Conservation (phyloP, 169 alveolate species). For the Plasmodium coatneyi region DNA sequence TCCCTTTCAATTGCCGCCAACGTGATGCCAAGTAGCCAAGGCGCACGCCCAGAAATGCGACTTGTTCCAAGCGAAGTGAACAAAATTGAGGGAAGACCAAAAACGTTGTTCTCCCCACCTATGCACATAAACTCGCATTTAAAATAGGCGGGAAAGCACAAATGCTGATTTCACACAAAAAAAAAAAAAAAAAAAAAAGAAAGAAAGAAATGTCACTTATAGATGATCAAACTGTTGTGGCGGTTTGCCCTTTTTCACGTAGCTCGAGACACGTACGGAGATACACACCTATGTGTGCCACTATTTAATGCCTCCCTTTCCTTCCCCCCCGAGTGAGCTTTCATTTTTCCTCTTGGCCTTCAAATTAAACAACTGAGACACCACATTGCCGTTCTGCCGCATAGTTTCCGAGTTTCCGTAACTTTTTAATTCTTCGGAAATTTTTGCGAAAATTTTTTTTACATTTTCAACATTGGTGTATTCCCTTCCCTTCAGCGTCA, state of each 20-base stretch:
- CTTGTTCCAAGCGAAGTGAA: not conserved
- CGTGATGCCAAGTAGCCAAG: not conserved
- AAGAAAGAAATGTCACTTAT: not conserved
- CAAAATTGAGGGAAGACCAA: not conserved
- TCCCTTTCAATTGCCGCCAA: not conserved
- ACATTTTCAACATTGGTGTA: slow-evolving; percentile 58
- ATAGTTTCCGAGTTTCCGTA: slow-evolving; percentile 54
- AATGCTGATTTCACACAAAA: not conserved
- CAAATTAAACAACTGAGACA: slow-evolving; percentile 60
- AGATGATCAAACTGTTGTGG: not conserved
- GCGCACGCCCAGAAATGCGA: not conserved
- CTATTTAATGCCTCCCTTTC: not conserved
- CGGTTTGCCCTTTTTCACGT: not conserved
- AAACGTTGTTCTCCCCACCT: not conserved
- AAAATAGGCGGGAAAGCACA: not conserved
- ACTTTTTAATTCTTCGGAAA: slow-evolving; percentile 61
- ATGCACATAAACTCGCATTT: not conserved
- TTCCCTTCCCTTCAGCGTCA: slow-evolving; percentile 66
- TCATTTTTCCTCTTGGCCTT: slow-evolving; percentile 63
- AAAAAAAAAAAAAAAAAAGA: not conserved
- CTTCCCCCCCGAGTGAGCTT: not conserved
- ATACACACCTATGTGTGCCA: not conserved
- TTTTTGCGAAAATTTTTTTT: slow-evolving; percentile 47
- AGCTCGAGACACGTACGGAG: not conserved
- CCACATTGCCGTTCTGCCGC: slow-evolving; percentile 63